Evolutionary conservation across 371 early-diverging fungal species (phyloP).

Genomic region (Capillidium rhysosporum): DNA sequence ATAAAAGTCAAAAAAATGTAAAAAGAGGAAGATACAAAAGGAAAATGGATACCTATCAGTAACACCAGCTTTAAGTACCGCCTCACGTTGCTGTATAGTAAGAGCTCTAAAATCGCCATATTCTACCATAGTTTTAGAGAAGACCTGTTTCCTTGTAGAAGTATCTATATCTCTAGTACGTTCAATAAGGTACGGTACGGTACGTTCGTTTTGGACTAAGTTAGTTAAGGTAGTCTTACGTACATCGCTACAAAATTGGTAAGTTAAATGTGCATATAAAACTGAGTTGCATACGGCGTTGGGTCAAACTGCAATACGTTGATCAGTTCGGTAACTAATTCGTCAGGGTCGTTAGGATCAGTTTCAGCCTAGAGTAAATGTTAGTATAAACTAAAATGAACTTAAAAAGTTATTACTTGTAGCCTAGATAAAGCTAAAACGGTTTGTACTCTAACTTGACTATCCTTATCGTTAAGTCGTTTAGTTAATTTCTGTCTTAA

Average conservation of each 20-base stretch:
- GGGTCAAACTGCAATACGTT: conserved; percentile 48
- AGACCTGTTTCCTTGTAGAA: conserved; percentile 37
- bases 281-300: conserved; percentile 32
- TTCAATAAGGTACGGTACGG: conserved; percentile 46
- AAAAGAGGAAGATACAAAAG: not conserved
- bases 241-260: conserved; percentile 36
- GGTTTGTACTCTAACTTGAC: conserved; percentile 56
- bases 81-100: conserved; percentile 41
- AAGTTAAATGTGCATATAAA: not conserved
- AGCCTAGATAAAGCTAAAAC: conserved; percentile 58
- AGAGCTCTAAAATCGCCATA: conserved; percentile 42
- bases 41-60: conserved; percentile 28
- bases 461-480: conserved; percentile 61
- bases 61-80: conserved; percentile 49
- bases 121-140: conserved; percentile 40
- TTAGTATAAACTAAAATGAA: not conserved
- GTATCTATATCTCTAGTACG: conserved; percentile 57
- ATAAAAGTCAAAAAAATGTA: conserved; percentile 7
- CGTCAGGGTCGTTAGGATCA: conserved; percentile 22
- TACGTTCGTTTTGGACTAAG: conserved; percentile 32
- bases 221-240: conserved; percentile 63
- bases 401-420: conserved; percentile 19
- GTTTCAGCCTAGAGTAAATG: conserved; percentile 14
- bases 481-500: conserved; percentile 40
- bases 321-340: conserved; percentile 10